phyloP scores from a whole-genome alignment of 1,284 basidiomycete species.

The Xanthoconium separans region DNA sequence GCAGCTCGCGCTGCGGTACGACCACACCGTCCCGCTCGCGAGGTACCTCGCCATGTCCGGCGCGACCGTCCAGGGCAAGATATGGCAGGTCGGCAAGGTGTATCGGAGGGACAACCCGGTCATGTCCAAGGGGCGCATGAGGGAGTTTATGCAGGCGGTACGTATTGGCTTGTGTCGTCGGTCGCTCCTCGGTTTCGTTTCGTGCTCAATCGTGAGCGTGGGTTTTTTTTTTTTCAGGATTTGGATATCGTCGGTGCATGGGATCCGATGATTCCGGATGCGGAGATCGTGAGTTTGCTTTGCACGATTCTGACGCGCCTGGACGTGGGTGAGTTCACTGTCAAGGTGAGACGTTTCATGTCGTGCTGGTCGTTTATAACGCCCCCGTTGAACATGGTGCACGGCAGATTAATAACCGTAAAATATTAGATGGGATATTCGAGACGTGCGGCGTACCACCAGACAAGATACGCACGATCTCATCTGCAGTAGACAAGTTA shows the following conservation, averaged over 20 bases:
- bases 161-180: slow-evolving; percentile 28
- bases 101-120: slow-evolving; percentile 97
- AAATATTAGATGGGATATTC: slow-evolving; percentile 97
- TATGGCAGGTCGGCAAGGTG: slow-evolving; percentile 98
- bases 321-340: slow-evolving; percentile 89
- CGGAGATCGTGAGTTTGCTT: slow-evolving; percentile 84
- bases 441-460: slow-evolving; percentile 92
- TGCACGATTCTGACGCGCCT: slow-evolving; percentile 82
- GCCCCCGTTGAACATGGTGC: not conserved
- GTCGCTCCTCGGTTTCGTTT: too few relatives aligned
- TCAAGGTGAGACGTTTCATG: slow-evolving; percentile 67
- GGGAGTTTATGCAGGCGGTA: slow-evolving; percentile 98
- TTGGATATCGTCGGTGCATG: slow-evolving; percentile 94
- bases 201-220: not conserved
- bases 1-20: slow-evolving; percentile 91
- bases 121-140: slow-evolving; percentile 97
- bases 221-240: slow-evolving; percentile 61
- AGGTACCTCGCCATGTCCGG: slow-evolving; percentile 95
- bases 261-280: slow-evolving; percentile 98
- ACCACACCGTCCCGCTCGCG: slow-evolving; percentile 96
- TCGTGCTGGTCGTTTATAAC: not conserved
- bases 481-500: slow-evolving; percentile 97
- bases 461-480: slow-evolving; percentile 93
- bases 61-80: slow-evolving; percentile 71
- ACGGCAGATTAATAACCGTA: slow-evolving; percentile 87